Base-by-base conservation (phyloP, 495 filamentous ascomycete genomes). In the Aspergillus taichungensis region DNA sequence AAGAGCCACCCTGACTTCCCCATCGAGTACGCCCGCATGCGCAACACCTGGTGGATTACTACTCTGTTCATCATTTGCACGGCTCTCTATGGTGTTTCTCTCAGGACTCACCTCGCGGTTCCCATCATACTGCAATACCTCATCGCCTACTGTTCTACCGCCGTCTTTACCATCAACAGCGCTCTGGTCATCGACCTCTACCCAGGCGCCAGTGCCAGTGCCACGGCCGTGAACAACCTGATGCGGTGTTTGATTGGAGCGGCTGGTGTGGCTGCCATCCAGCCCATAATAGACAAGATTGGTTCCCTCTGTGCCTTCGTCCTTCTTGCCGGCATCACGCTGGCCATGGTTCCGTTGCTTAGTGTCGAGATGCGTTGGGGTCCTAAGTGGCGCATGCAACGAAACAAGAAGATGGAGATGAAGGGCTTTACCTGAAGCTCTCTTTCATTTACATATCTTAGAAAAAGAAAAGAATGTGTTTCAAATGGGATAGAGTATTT, bases 151-250 rank as follows among this genome's bases (percentile, higher is more conserved):
- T 59, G 60, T 24, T 54, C 66, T 10, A 70, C 64, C 3, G 61
- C 59, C 9, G 62, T 70, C 42, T 78, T 78, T 51, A 80, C 75
- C 40, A 72, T 79, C 50, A 72, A 79, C 50, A 74, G 67, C 45
- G 72, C 77, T 0, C 57, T 88, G 49, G 59, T 87, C 13, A 75
- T 87, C 9, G 84, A 89, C 47, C 66, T 86, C 6, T 81, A 82
- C 46, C 77, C 77, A 0, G 68, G 70, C 1, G 71, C 62, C 2
- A 79, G 81, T 3, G 78, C 76, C 0, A 80, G 83, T 8, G 83
- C 81, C 0, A 82, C 82, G 0, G 84, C 85, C 0, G 78, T 81
- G 6, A 85, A 84, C 54, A 88, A 89, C 52, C 56, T 89, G 34
- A 77, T 79, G 24, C 60, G 84, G 13, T 88, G 83, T 53, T 49